Percentiles rank a stretch among this genome's conserved stretches.
Conservation (phyloP, 805 yeast species). For the Metschnikowia henanensis region DNA sequence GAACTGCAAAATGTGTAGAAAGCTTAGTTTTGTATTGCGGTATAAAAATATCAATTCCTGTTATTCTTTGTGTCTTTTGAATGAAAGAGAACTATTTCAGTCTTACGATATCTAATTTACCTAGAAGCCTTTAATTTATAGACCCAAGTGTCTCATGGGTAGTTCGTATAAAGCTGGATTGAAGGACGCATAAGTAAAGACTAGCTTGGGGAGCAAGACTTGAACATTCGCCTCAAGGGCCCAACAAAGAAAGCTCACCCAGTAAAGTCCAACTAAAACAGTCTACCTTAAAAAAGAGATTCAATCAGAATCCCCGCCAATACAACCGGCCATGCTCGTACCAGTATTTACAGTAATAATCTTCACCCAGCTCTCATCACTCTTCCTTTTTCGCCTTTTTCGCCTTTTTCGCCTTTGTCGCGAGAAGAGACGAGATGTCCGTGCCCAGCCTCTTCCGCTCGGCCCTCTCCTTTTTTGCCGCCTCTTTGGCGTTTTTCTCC, state of each 20-base stretch:
- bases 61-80: no score
- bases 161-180: no score
- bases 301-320: no score
- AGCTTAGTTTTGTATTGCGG: no score
- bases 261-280: no score
- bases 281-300: no score
- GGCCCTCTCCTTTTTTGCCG: conserved; percentile 28
- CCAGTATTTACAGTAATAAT: not conserved
- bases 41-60: not conserved
- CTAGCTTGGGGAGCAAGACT: no score
- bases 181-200: no score
- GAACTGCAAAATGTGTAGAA: no score
- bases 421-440: conserved; percentile 22
- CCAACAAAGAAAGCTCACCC: not conserved
- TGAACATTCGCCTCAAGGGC: not conserved
- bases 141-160: not conserved
- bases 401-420: conserved; percentile 17
- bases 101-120: no score
- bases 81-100: not conserved
- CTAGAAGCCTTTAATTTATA: no score
- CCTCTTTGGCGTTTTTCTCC: conserved; percentile 44
- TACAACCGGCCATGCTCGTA: not conserved
- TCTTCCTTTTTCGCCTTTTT: not conserved
- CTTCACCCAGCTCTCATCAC: not conserved
- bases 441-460: conserved; percentile 16